These are phyloP conservation scores for Podila clonocystis DNA, from an alignment of 192 early-diverging fungal species.

Conservation along the genomic window DNA sequence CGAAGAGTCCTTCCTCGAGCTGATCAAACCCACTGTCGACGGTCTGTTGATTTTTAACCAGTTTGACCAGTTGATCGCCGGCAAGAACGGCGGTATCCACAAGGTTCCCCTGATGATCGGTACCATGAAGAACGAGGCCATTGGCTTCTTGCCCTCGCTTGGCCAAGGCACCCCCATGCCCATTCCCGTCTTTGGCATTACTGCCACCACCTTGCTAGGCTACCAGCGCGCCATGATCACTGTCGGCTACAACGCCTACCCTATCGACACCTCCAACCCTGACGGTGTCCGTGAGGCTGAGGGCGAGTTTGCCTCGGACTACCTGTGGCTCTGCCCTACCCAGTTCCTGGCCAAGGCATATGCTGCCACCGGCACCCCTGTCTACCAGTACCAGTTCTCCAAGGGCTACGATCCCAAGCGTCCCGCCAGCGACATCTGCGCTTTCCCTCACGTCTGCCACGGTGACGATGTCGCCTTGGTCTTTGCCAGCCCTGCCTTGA, in stretches of 20 bases:
- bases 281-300: conserved; percentile 38
- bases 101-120: conserved; percentile 48
- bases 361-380: conserved; percentile 17
- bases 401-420: conserved; percentile 39
- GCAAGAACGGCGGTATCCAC: conserved; percentile 37
- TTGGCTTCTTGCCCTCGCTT: conserved; percentile 48
- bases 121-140: conserved; percentile 51
- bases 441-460: conserved; percentile 40
- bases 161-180: conserved; percentile 47
- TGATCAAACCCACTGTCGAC: conserved; percentile 48
- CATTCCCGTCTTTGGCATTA: conserved; percentile 27
- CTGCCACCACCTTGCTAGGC: conserved; percentile 32
- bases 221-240: conserved; percentile 48
- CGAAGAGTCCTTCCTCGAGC: conserved; percentile 49
- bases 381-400: conserved; percentile 53
- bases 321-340: conserved; percentile 47
- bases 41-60: conserved; percentile 39
- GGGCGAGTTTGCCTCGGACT: conserved; percentile 36
- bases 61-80: conserved; percentile 51
- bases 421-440: conserved; percentile 28
- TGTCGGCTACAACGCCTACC: conserved; percentile 24
- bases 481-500: conserved; percentile 49
- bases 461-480: conserved; percentile 50
- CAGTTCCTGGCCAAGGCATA: conserved; percentile 49
- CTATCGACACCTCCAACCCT: conserved; percentile 33